Evolutionary conservation across 306 rosid genomes (phyloP).

Genomic region (Casuarina equisetifolia): DNA sequence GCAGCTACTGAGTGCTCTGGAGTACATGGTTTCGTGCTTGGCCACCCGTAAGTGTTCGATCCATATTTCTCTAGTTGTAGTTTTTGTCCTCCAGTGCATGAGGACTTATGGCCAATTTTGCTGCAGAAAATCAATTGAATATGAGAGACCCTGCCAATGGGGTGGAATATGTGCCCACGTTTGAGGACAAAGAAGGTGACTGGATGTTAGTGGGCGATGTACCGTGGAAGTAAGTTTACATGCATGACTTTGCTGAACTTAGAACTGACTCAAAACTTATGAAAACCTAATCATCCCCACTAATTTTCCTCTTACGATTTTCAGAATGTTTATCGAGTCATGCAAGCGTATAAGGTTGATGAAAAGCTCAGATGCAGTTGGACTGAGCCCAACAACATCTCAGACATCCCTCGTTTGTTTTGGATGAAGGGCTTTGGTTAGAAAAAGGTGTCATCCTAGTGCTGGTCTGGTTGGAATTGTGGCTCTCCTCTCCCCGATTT

Average conservation of each 20-base stretch:
- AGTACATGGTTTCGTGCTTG: constrained; percentile 50
- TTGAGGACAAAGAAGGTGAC: constrained; percentile 77
- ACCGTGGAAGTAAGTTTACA: constrained; percentile 68
- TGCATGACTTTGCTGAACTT: neutral
- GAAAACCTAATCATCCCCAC: neutral
- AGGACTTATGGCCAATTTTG: neutral
- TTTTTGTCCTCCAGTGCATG: too few species aligned
- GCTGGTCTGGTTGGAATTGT: neutral
- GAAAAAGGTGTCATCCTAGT: neutral
- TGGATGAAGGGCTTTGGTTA: constrained; percentile 21
- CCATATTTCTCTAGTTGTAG: neutral
- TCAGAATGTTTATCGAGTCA: constrained; percentile 74
- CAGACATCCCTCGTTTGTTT: neutral
- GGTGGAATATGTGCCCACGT: constrained; percentile 60
- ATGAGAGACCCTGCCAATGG: constrained; percentile 47
- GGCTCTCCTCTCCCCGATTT: constrained; percentile 8
- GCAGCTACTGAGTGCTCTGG: constrained; percentile 44
- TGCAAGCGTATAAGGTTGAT: constrained; percentile 65
- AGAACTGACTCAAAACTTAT: neutral
- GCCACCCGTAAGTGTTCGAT: constrained; percentile 43
- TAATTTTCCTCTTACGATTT: neutral
- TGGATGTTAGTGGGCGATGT: constrained; percentile 34
- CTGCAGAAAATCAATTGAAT: constrained; percentile 46
- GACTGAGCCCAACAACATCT: constrained; percentile 41
- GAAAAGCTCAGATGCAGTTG: constrained; percentile 59